Evolutionary conservation across 257 asterid genomes (phyloP).

Genomic region (Thymus quinquecostatus): DNA sequence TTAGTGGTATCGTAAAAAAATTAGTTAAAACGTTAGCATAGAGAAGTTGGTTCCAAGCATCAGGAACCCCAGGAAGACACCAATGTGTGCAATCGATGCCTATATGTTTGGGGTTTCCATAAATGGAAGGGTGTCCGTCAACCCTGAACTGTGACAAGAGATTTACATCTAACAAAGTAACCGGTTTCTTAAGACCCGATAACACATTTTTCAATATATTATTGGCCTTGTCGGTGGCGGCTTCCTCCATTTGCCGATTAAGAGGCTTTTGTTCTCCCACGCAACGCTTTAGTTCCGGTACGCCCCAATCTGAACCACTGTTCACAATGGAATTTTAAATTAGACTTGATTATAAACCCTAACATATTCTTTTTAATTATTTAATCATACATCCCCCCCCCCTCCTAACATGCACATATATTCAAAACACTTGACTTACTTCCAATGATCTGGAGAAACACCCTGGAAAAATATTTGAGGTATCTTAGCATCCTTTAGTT

Average conservation of each 20-base stretch:
- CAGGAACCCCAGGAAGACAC: conserved; percentile 61
- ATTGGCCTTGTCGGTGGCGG: conserved; percentile 28
- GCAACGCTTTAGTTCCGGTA: conserved; percentile 26
- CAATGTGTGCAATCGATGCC: conserved; percentile 51
- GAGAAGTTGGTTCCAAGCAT: conserved; percentile 50
- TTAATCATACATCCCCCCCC: too few relatives aligned
- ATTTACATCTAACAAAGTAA: conserved; percentile 42
- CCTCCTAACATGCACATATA: too few relatives aligned
- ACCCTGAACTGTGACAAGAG: conserved; percentile 40
- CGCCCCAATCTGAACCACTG: conserved; percentile 33
- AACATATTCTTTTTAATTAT: too few relatives aligned
- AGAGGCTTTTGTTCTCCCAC: conserved; percentile 21
- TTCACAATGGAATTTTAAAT: background rate
- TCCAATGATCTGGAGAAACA: conserved; percentile 54
- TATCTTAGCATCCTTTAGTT: conserved; percentile 26
- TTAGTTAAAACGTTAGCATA: conserved; percentile 9
- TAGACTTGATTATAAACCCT: background rate
- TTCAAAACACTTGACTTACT: conserved; percentile 29
- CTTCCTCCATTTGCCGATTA: background rate
- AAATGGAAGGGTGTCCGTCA: conserved; percentile 56
- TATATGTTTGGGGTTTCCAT: conserved; percentile 34
- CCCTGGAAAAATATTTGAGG: conserved; percentile 47
- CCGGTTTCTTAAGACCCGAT: conserved; percentile 9
- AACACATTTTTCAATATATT: conserved; percentile 34
- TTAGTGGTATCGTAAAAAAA: too few relatives aligned